Conservation (phyloP, 139 green algal species). For the Zygnema circumcarinatum region DNA sequence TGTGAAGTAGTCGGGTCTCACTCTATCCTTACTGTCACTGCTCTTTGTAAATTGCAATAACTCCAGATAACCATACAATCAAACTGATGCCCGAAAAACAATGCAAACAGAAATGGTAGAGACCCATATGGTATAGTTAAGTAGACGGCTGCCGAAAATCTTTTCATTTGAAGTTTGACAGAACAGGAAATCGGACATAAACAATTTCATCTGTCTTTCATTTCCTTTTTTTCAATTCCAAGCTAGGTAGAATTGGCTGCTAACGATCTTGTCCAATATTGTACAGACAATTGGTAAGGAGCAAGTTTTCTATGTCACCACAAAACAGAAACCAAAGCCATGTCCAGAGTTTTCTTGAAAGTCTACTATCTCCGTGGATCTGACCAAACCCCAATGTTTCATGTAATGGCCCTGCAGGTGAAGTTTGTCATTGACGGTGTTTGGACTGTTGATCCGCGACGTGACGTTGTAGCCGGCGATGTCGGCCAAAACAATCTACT, state of each 20-base stretch:
- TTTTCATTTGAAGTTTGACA: no score
- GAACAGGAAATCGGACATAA: no score
- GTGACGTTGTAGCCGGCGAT: background rate
- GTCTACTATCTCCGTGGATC: background rate
- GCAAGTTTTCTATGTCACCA: background rate
- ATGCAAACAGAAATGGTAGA: no score
- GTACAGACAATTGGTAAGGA: background rate
- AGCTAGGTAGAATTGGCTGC: background rate
- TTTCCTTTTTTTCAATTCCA: no score
- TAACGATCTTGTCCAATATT: background rate
- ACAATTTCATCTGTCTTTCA: no score
- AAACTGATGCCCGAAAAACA: no score
- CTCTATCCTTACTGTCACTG: background rate
- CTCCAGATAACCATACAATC: background rate
- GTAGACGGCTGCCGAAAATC: no score
- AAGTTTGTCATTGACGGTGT: conserved; percentile 52
- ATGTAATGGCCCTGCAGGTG: conserved; percentile 21
- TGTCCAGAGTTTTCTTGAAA: background rate
- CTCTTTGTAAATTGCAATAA: background rate
- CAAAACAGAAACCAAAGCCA: background rate
- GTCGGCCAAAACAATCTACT: conserved; percentile 48
- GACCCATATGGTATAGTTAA: no score
- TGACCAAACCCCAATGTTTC: background rate
- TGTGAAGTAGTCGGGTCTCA: no score
- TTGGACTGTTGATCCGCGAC: conserved; percentile 29